phyloP scores from a whole-genome alignment of 2,329 filamentous ascomycete genomes.

The Oidium heveae region DNA sequence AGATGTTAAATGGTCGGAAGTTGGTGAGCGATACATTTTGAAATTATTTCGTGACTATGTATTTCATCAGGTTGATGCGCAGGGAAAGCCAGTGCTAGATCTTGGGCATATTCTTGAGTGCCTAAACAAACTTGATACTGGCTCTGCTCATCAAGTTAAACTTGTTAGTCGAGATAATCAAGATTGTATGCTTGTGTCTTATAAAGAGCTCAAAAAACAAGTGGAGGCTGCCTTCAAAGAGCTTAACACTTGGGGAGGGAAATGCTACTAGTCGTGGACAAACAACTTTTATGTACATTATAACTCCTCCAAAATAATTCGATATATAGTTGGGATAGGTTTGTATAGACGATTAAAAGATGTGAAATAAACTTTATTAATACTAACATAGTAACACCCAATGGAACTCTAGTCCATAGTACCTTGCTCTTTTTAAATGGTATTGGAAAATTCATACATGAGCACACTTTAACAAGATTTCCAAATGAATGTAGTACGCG shows the following conservation, averaged over 20 bases:
- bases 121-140: constrained; percentile 81
- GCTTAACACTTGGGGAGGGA: constrained; percentile 13
- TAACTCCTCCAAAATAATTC: no score
- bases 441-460: no score
- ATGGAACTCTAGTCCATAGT: no score
- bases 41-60: constrained; percentile 94
- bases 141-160: constrained; percentile 62
- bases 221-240: constrained; percentile 31
- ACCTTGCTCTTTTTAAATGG: no score
- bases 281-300: no score
- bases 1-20: constrained; percentile 66
- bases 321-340: no score
- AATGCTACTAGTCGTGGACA: constrained; percentile 2
- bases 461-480: no score
- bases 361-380: no score
- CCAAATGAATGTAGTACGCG: no score
- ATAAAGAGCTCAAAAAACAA: constrained; percentile 61
- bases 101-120: constrained; percentile 68
- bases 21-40: constrained; percentile 72
- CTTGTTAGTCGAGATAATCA: constrained; percentile 78
- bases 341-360: no score
- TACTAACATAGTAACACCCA: no score
- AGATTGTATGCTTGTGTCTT: constrained; percentile 67
- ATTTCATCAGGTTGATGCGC: constrained; percentile 79
- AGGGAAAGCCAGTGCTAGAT: constrained; percentile 62